Evolutionary conservation across 2,329 filamentous ascomycete genomes (phyloP), one percentile per base, ranked within the genome.

Genomic region (Microdochium bolleyi): DNA sequence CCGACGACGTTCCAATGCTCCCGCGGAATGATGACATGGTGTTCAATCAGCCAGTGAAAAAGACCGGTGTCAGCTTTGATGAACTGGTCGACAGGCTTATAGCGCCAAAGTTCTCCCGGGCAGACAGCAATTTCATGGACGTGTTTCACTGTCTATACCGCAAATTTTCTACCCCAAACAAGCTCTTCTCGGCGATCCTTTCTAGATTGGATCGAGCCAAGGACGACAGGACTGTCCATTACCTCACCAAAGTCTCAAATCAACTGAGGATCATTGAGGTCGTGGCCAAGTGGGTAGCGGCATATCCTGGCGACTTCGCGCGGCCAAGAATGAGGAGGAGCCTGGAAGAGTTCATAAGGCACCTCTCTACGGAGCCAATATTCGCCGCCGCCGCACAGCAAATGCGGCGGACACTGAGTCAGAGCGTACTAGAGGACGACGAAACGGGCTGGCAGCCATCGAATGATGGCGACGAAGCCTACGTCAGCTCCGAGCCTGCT

Each of bases 291-390:
- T 99, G 94, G 94, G 86, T 95, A 1, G 84, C 86, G 16, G 76
- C 85, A 46, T 97, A 97, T 67, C 92, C 94, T 0, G 92, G 91
- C 16, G 94, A 99, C 68, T 96, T 97, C 74, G 91, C 91, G 1
- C 84, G 87, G 56, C 80, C 86, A 1, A 79, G 79, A 22, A 95
- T 90, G 2, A 83, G 85, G 58, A 82, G 80, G 57, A 83, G 81
- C 30, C 74, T 96, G 38, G 82, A 86, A 50, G 83, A 84, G 24
- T 94, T 99, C 62, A 85, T 95, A 34, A 71, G 75, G 19, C 80
- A 85, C 41, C 73, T 97, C n/a, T 80, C 88, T 22, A 80, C 79
- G 4, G 88, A 89, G 57, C 85, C 89, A 10, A 87, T 95, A 50
- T 96, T 95, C 68, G 84, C 88, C 21, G 84, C 89, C 19, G 89